Evolutionary conservation across 2,329 filamentous ascomycete genomes (phyloP), one percentile per base, ranked within the genome.

Genomic region (Bipolaris cookei): DNA sequence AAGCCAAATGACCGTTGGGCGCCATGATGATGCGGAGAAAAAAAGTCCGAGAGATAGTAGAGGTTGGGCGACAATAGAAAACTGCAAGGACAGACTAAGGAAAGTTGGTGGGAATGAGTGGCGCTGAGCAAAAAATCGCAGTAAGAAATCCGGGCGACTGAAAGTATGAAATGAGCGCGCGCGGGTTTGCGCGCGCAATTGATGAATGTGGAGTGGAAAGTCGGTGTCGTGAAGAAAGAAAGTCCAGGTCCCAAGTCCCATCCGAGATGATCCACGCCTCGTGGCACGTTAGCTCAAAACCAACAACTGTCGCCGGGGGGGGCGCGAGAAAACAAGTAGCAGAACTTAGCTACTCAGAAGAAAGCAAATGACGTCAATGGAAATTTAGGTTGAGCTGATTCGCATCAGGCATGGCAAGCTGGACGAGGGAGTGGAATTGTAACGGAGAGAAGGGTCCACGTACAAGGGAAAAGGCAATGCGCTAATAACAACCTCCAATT

Each of bases 401-500:
- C 51, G 62, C 61, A 58, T 53, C 66, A 47, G 62, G 63, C 64
- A 69, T 66, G 66, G 59, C 57, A 47, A 48, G 45, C 57, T 65
- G 34, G 45, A 58, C 30, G 42, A 45, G 42, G 21, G 41, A 49
- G 51, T 54, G 55, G 51, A 66, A 63, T 64, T 65, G 67, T 62
- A 72, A 69, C 70, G 67, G 64, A 69, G 46, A 42, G 38, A 38
- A 47, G 49, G 63, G 64, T 64, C 61, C 62, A 63, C 60, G 63
- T 64, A 65, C 51, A 66, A 51, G 48, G 60, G 61, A 68, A 68
- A 67, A 66, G 63, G 64, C 41, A 56, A 58, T 65, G 65, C 63
- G 66, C 72, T 73, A 73, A 69, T 61, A 64, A 45, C 44, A 46
- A 67, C 61, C 61, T 72, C 64, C 66, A 72, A 74, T 72, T 73